Percentiles rank a stretch among this genome's conserved stretches.
phyloP scores from a whole-genome alignment of 208 protist genomes.

The Trypanosoma brucei region DNA sequence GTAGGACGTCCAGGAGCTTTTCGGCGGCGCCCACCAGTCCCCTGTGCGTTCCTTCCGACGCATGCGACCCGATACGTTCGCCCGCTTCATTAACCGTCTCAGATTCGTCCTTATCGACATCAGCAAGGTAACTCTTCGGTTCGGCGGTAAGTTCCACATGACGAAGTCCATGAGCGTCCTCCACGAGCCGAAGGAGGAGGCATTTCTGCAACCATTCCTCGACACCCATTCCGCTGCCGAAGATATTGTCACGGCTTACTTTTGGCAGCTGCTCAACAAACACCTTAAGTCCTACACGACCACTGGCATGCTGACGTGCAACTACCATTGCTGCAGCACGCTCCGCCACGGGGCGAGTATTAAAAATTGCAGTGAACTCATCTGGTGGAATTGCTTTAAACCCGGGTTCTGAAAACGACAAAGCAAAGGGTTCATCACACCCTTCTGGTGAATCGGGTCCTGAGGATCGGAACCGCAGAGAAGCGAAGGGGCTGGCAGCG shows the following conservation, averaged over 20 bases:
- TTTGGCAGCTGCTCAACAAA: slow-evolving; percentile 52
- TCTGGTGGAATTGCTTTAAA: slow-evolving; percentile 4
- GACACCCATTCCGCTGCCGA: slow-evolving; percentile 22
- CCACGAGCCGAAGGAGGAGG: slow-evolving; percentile 34
- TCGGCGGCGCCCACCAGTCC: slow-evolving; percentile 10
- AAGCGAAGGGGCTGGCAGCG: too few relatives aligned
- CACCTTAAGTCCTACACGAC: slow-evolving; percentile 30
- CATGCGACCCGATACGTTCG: background rate
- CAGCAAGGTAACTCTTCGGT: background rate
- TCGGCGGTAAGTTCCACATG: slow-evolving; percentile 13
- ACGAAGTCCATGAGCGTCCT: slow-evolving; percentile 11
- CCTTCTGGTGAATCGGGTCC: too few relatives aligned
- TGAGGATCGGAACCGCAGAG: too few relatives aligned
- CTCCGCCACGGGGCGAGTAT: slow-evolving; percentile 31
- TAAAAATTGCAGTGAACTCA: slow-evolving; percentile 14
- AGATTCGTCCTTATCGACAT: background rate
- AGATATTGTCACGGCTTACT: slow-evolving; percentile 48
- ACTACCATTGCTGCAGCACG: slow-evolving; percentile 42
- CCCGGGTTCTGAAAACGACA: background rate
- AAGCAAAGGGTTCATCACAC: too few relatives aligned
- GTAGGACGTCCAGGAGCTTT: slow-evolving; percentile 11
- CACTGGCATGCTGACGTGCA: slow-evolving; percentile 19
- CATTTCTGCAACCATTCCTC: slow-evolving; percentile 31
- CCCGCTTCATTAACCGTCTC: background rate
- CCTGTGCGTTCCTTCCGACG: background rate